Base-by-base conservation (phyloP, 1,139 yeast species). In the Diutina siamensis region DNA sequence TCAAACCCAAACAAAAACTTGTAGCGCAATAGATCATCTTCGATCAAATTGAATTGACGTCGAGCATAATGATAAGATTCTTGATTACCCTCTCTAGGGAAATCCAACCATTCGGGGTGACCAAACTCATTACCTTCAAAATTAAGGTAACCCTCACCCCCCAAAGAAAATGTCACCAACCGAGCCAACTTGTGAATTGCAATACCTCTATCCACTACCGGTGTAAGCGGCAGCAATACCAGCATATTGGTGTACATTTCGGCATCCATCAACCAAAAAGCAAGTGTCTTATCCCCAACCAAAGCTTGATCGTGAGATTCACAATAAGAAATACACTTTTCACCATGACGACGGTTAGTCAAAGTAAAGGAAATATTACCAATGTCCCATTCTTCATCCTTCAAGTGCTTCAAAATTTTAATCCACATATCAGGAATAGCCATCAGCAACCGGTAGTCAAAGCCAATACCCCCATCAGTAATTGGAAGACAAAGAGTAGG, bases 351-450 rank as follows among this genome's bases (percentile, higher is more conserved):
- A 57, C 98, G 75, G 65, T 92, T 92, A 41, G 95, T 81, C 55
- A 92, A 73, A 1, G 95, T 86, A 58, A 77, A 82, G 20, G 81
- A 82, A 49, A 92, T 87, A 50, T 73, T 70, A 32, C 83, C 89
- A 67, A 92, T 63, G 57, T 89, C 88, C 98, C 98, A 92, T 47
- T 87, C 83, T 51, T 89, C 96, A 60, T 92, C 98, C 35, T 66
- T 58, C 51, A 74, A 68, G 59, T 89, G 97, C 60, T 92, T 92
- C 55, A 92, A 66, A 46, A 88, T 65, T 62, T 92, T 92, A 65
- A 92, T 92, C 97, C 98, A 92, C 97, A 89, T 89, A 62, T 92
- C 98, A 4, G 98, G 98, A 50, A 92, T 73, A 1, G 97, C 97
- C 98, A 92, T 92, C 2, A 95, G 94, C 48, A 92, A 70, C 53